phyloP scores from a whole-genome alignment of 345 rosid species.

The Populus euphratica region DNA sequence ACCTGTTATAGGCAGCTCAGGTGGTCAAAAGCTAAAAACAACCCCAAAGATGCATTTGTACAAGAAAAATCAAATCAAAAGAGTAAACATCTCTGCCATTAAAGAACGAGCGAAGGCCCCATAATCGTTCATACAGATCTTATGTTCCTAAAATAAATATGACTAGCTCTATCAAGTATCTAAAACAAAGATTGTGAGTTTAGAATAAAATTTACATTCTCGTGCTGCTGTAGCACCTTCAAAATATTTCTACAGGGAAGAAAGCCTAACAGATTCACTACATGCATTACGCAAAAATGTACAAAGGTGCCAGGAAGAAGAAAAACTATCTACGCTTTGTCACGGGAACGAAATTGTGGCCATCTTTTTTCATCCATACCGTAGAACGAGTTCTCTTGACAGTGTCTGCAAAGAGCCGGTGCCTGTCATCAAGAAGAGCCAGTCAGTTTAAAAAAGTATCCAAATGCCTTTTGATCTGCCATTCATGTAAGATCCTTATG shows the following conservation, averaged over 20 bases:
- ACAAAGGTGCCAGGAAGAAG: neutral
- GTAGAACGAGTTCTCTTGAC: constrained; percentile 75
- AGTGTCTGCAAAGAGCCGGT: constrained; percentile 56
- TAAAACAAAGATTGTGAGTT: neutral
- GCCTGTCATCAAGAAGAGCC: constrained; percentile 40
- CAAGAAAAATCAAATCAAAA: too few species aligned
- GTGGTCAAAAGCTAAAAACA: too few species aligned
- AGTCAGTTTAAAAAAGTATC: neutral
- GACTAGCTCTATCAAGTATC: neutral
- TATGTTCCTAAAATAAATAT: too few species aligned
- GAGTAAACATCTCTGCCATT: too few species aligned
- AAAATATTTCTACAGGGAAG: neutral
- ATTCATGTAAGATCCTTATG: neutral
- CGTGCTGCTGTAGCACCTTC: too few species aligned
- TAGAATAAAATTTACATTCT: neutral
- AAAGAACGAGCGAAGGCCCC: too few species aligned
- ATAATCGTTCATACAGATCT: too few species aligned
- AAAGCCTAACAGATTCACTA: neutral
- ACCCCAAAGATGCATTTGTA: too few species aligned
- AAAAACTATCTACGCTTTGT: constrained; percentile 21
- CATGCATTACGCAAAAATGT: neutral
- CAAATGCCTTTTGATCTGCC: neutral
- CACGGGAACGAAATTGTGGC: constrained; percentile 44
- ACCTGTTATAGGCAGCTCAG: too few species aligned
- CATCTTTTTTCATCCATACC: constrained; percentile 58